Evolutionary conservation across 1,284 basidiomycete genomes (phyloP).

Genomic region (Vanrija pseudolonga): DNA sequence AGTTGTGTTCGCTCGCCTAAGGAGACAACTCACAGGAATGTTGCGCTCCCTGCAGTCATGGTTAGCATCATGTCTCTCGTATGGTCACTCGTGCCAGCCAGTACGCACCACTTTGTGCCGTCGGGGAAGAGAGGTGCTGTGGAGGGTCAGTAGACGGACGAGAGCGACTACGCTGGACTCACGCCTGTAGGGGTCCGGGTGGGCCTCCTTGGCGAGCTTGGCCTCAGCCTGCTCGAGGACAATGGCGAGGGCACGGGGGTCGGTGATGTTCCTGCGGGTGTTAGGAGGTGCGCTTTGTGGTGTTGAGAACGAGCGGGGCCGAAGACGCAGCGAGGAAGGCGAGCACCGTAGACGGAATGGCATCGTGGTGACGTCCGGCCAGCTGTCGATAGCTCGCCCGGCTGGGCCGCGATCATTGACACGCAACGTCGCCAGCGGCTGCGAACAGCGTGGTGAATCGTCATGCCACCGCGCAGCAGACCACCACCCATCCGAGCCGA

Average conservation of each 20-base stretch:
- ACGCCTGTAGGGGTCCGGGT: conserved; percentile 92
- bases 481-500: too few species aligned
- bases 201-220: conserved; percentile 61
- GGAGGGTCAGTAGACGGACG: conserved; percentile 7
- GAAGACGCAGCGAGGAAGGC: not conserved
- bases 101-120: conserved; percentile 78
- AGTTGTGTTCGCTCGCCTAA: not conserved
- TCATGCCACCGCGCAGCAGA: too few species aligned
- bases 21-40: conserved; percentile 40
- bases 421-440: too few species aligned
- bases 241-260: conserved; percentile 77
- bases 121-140: conserved; percentile 71
- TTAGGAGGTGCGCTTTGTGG: not conserved
- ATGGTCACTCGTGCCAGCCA: too few species aligned
- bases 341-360: too few species aligned
- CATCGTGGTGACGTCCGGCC: too few species aligned
- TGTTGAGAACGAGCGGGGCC: not conserved
- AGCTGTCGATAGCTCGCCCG: too few species aligned
- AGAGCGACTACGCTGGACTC: conserved; percentile 47
- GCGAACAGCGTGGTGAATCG: too few species aligned
- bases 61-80: not conserved
- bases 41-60: conserved; percentile 48
- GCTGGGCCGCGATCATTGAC: too few species aligned
- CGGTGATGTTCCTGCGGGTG: conserved; percentile 69
- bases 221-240: conserved; percentile 80